Evolutionary conservation across 2,329 filamentous ascomycete genomes (phyloP).

Genomic region (Boeremia exigua): DNA sequence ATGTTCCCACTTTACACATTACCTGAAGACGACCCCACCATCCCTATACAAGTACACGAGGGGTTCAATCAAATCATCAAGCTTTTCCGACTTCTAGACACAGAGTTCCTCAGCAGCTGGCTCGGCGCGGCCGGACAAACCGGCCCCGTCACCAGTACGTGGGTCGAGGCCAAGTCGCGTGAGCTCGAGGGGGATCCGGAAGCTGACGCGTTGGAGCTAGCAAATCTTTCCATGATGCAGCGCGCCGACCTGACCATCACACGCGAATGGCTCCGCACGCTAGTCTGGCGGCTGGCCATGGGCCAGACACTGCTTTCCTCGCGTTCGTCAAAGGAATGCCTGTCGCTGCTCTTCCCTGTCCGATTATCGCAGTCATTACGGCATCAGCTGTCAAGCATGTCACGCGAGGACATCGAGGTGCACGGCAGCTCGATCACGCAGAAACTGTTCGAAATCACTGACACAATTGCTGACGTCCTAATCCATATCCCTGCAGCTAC

Average conservation of each 20-base stretch:
- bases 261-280: conserved; percentile 57
- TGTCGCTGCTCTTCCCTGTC: conserved; percentile 55
- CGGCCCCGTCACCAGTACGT: conserved; percentile 46
- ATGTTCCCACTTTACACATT: conserved; percentile 48
- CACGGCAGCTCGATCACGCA: conserved; percentile 64
- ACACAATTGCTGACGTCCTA: conserved; percentile 64
- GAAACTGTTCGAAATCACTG: conserved; percentile 67
- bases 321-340: conserved; percentile 42
- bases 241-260: conserved; percentile 59
- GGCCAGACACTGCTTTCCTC: conserved; percentile 55
- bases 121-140: conserved; percentile 44
- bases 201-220: conserved; percentile 47
- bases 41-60: conserved; percentile 50
- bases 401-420: conserved; percentile 57
- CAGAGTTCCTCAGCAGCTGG: conserved; percentile 55
- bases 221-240: conserved; percentile 51
- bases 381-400: conserved; percentile 51
- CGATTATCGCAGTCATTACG: conserved; percentile 54
- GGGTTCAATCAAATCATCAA: conserved; percentile 55
- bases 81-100: conserved; percentile 54
- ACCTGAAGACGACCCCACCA: conserved; percentile 50
- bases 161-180: conserved; percentile 55
- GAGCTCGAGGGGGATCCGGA: conserved; percentile 51
- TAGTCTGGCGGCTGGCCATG: conserved; percentile 59
- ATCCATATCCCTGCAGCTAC: conserved; percentile 58